These are phyloP conservation scores for Lactifluus rugatus DNA, from an alignment of 768 basidiomycete species.

Conservation along the genomic window DNA sequence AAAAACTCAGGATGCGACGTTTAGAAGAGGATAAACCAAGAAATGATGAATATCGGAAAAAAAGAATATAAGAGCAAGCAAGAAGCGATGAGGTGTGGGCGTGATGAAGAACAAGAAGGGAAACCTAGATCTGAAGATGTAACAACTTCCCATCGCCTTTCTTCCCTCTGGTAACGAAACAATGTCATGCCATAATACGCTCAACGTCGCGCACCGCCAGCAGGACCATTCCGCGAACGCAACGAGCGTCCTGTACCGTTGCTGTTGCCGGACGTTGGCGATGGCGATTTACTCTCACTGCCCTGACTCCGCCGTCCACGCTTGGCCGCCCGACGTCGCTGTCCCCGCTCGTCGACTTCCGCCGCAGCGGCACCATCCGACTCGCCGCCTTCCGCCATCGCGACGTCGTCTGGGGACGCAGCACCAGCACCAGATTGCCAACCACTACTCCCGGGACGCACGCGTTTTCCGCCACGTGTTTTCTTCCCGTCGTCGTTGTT, in stretches of 20 bases:
- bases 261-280: not conserved
- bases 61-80: no score
- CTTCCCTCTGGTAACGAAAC: not conserved
- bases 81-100: no score
- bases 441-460: not conserved
- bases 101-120: no score
- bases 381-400: constrained; percentile 6
- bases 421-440: not conserved
- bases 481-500: not conserved
- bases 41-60: no score
- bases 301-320: not conserved
- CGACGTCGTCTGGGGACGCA: not conserved
- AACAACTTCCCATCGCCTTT: not conserved
- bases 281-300: not conserved
- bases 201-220: not conserved
- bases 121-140: not conserved
- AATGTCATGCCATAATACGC: not conserved
- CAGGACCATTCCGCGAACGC: not conserved
- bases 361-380: not conserved
- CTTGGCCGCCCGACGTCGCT: not conserved
- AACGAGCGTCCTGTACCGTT: not conserved
- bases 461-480: not conserved
- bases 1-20: not conserved
- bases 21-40: no score
- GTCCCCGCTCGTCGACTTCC: no score